Conservation (phyloP, 768 basidiomycete genomes). For the Tylopilus rubrobrunneus region DNA sequence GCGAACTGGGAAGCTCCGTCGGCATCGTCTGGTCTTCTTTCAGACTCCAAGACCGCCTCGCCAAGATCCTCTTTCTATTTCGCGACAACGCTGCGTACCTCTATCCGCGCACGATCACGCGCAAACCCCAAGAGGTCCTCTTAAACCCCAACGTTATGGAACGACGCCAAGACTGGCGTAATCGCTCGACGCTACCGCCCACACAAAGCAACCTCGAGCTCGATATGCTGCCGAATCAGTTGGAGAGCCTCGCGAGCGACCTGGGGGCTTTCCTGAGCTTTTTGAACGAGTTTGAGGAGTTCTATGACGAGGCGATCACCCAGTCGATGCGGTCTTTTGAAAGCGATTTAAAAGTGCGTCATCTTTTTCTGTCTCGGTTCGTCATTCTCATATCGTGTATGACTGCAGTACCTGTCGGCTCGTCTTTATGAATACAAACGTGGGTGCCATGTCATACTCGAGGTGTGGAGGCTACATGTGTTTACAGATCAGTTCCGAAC, state of each 20-base stretch:
- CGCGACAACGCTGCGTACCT: slow-evolving; percentile 51
- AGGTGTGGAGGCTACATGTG: not conserved
- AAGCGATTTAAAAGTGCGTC: slow-evolving; percentile 42
- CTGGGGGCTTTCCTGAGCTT: slow-evolving; percentile 45
- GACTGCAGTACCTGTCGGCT: slow-evolving; percentile 44
- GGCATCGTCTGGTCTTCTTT: slow-evolving; percentile 52
- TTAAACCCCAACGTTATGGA: slow-evolving; percentile 31
- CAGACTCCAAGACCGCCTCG: slow-evolving; percentile 45
- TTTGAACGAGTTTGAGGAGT: slow-evolving; percentile 53
- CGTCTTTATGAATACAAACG: slow-evolving; percentile 46
- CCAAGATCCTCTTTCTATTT: slow-evolving; percentile 47
- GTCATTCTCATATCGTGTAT: not conserved
- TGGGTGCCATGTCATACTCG: slow-evolving; percentile 7
- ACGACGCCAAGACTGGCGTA: slow-evolving; percentile 28
- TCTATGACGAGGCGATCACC: slow-evolving; percentile 47
- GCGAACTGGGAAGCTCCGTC: slow-evolving; percentile 52
- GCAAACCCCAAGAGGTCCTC: slow-evolving; percentile 33
- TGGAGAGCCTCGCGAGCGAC: slow-evolving; percentile 43
- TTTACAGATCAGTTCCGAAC: slow-evolving; percentile 44
- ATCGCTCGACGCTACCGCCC: slow-evolving; percentile 34
- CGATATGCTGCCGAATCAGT: slow-evolving; percentile 43
- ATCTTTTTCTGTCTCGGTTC: too few species aligned
- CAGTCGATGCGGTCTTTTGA: slow-evolving; percentile 44
- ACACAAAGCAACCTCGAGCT: slow-evolving; percentile 39
- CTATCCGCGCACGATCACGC: slow-evolving; percentile 43